Percentiles rank a stretch among this genome's conserved stretches.
Evolutionary conservation across 257 asterid genomes (phyloP).

Genomic region (Pogostemon cablin): DNA sequence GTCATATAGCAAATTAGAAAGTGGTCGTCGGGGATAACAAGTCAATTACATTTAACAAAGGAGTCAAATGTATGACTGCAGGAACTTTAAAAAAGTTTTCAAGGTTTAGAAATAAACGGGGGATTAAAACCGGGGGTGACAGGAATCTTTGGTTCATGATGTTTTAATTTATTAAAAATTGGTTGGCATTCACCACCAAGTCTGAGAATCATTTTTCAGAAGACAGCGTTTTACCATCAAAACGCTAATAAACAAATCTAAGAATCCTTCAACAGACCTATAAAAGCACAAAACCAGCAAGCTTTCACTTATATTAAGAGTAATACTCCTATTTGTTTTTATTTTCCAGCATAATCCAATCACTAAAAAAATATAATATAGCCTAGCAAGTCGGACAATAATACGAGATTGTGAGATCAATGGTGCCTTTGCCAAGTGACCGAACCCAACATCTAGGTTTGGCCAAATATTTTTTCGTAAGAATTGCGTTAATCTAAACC

Average conservation of each 20-base stretch:
- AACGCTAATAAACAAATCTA: conserved; percentile 20
- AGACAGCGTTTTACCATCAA: conserved; percentile 3
- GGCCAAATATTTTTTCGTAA: too few relatives aligned
- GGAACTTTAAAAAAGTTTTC: background rate
- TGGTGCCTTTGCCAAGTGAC: too few relatives aligned
- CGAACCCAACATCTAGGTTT: too few relatives aligned
- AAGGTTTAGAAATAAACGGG: conserved; percentile 13
- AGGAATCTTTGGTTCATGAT: conserved; percentile 15
- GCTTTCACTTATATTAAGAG: too few relatives aligned
- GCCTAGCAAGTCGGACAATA: too few relatives aligned
- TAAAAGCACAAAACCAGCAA: too few relatives aligned
- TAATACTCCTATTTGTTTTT: too few relatives aligned
- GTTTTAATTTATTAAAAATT: conserved; percentile 12
- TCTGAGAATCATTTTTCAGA: conserved; percentile 22
- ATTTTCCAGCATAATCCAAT: too few relatives aligned
- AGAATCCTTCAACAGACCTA: conserved; percentile 17
- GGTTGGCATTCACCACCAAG: conserved; percentile 29
- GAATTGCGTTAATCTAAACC: too few relatives aligned
- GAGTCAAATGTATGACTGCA: conserved; percentile 19
- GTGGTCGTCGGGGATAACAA: conserved; percentile 13
- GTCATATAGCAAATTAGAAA: background rate
- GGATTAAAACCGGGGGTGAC: conserved; percentile 28
- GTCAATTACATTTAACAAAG: background rate
- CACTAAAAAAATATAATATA: too few relatives aligned
- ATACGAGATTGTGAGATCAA: too few relatives aligned